phyloP scores from a whole-genome alignment of 2,329 filamentous ascomycete species.

The Colletotrichum sublineola region DNA sequence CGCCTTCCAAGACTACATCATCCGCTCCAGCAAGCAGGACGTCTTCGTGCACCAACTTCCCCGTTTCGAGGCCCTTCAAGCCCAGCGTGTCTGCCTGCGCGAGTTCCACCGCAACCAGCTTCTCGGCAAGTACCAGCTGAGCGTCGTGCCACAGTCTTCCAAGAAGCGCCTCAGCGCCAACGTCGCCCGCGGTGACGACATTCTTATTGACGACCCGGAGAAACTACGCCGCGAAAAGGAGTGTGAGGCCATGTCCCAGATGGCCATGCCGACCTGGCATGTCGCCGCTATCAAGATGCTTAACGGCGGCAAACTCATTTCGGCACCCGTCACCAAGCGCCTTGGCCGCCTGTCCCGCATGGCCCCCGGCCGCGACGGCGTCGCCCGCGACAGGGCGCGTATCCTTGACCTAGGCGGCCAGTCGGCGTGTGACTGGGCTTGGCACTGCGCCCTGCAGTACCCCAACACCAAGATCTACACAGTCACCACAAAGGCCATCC shows the following conservation, averaged over 20 bases:
- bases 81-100: constrained; percentile 80
- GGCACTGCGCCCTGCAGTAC: constrained; percentile 90
- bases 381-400: constrained; percentile 67
- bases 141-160: constrained; percentile 74
- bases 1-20: constrained; percentile 82
- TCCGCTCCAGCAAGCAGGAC: constrained; percentile 76
- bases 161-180: constrained; percentile 80
- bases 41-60: constrained; percentile 87
- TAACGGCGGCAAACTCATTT: constrained; percentile 74
- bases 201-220: constrained; percentile 72
- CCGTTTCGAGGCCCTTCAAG: constrained; percentile 90
- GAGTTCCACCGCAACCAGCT: constrained; percentile 84
- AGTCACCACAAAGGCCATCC: constrained; percentile 79
- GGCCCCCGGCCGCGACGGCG: constrained; percentile 58
- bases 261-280: constrained; percentile 71
- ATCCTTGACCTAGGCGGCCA: constrained; percentile 91
- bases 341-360: constrained; percentile 68
- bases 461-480: constrained; percentile 90
- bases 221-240: constrained; percentile 80
- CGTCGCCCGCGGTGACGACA: constrained; percentile 79
- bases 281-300: constrained; percentile 72
- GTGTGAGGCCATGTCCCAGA: constrained; percentile 82
- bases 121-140: constrained; percentile 86
- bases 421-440: constrained; percentile 92
- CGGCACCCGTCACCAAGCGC: constrained; percentile 73